These are phyloP conservation scores for Protomyces pachydermus DNA, from an alignment of 1,139 yeast genomes.

Conservation along the genomic window DNA sequence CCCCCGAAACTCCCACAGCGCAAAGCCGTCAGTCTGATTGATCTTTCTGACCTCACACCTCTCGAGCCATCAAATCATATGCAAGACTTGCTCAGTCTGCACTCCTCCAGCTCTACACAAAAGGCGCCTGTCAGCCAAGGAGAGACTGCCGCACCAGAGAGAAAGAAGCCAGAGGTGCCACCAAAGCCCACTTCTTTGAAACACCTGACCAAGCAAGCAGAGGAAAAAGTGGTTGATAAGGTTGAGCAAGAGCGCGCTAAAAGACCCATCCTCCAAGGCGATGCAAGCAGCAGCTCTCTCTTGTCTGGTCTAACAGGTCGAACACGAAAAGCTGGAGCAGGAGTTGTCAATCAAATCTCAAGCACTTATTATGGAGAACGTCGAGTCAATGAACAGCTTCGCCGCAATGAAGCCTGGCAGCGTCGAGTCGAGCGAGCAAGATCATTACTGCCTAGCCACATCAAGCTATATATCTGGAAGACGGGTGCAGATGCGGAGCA, in stretches of 20 bases:
- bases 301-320: not conserved
- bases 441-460: not conserved
- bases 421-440: constrained; percentile 10
- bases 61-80: not conserved
- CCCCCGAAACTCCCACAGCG: constrained; percentile 13
- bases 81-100: not conserved
- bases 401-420: constrained; percentile 21
- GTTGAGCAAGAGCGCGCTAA: not conserved
- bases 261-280: not conserved
- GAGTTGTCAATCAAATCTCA: not conserved
- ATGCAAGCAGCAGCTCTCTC: not conserved
- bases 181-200: constrained; percentile 16
- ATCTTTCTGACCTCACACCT: not conserved
- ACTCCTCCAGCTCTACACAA: not conserved
- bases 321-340: not conserved
- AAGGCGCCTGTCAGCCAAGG: not conserved
- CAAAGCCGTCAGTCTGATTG: not conserved
- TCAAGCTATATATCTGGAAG: constrained; percentile 21
- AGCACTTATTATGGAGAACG: constrained; percentile 8
- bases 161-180: constrained; percentile 3
- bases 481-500: constrained; percentile 16
- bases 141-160: not conserved
- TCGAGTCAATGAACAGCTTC: constrained; percentile 1
- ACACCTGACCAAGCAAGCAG: not conserved
- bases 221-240: not conserved